Evolutionary conservation across 768 basidiomycete species (phyloP).

Genomic region (Thelephora ganbajun): DNA sequence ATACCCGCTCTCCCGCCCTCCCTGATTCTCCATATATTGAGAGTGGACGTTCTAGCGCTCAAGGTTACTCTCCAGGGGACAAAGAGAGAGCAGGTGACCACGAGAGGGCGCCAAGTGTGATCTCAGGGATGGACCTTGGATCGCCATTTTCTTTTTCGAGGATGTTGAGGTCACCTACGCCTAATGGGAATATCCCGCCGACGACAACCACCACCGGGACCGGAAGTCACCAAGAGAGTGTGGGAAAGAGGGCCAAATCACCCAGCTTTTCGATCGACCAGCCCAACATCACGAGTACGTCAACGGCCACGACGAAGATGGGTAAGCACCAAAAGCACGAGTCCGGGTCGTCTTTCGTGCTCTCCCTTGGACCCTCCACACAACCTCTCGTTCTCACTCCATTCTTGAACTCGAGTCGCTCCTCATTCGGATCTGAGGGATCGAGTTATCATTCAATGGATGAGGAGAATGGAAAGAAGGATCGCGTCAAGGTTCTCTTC

Average conservation of each 20-base stretch:
- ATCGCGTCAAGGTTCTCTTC: conserved; percentile 40
- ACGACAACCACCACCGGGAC: conserved; percentile 14
- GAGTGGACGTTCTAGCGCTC: conserved; percentile 16
- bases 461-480: conserved; percentile 30
- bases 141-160: conserved; percentile 21
- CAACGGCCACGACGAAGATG: not conserved
- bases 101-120: conserved; percentile 29
- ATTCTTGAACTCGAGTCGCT: conserved; percentile 59
- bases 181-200: conserved; percentile 42
- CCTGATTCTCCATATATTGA: conserved; percentile 46
- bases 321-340: not conserved
- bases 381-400: conserved; percentile 57
- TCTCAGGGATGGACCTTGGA: conserved; percentile 36
- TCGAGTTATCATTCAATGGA: conserved; percentile 83
- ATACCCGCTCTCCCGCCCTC: conserved; percentile 39
- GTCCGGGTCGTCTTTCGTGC: conserved; percentile 34
- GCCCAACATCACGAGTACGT: not conserved
- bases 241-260: conserved; percentile 22
- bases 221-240: not conserved
- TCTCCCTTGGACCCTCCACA: conserved; percentile 21
- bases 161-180: conserved; percentile 46
- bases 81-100: conserved; percentile 1
- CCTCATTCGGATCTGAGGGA: conserved; percentile 66
- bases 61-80: not conserved
- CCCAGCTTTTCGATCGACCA: conserved; percentile 25